Evolutionary conservation across 371 early-diverging fungal species (phyloP).

Genomic region (Zychaea mexicana): DNA sequence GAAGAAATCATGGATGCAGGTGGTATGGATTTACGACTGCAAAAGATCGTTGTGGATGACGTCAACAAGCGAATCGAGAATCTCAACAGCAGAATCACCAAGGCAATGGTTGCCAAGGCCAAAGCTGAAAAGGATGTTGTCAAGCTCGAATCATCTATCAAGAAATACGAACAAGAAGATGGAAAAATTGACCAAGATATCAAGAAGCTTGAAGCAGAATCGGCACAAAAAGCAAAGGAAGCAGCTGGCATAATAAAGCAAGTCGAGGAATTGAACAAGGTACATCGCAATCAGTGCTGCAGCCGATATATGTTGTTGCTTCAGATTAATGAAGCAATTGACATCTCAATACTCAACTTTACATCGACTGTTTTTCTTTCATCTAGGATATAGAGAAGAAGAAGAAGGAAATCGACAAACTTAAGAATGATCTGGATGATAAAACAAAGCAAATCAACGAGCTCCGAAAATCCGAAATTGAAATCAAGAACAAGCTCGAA

Average conservation of each 20-base stretch:
- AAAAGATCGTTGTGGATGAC: slow-evolving; percentile 86
- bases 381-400: slow-evolving; percentile 71
- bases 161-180: slow-evolving; percentile 70
- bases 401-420: slow-evolving; percentile 63
- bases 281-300: slow-evolving; percentile 15
- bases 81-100: slow-evolving; percentile 62
- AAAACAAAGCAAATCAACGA: slow-evolving; percentile 65
- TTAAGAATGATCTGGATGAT: slow-evolving; percentile 70
- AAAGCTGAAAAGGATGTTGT: slow-evolving; percentile 77
- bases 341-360: too few species aligned
- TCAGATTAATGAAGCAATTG: too few species aligned
- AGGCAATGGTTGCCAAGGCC: slow-evolving; percentile 68
- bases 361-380: background rate
- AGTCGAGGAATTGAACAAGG: slow-evolving; percentile 57
- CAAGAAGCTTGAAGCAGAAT: slow-evolving; percentile 57
- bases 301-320: too few species aligned
- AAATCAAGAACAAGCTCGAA: slow-evolving; percentile 66
- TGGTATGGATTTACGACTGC: slow-evolving; percentile 82
- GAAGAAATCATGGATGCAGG: slow-evolving; percentile 90
- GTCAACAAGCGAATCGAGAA: slow-evolving; percentile 77
- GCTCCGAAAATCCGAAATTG: slow-evolving; percentile 67
- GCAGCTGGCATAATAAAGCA: slow-evolving; percentile 52
- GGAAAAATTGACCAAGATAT: slow-evolving; percentile 64
- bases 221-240: slow-evolving; percentile 46
- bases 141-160: slow-evolving; percentile 65